phyloP scores from a whole-genome alignment of 108 stramenopile species.

The Pseudonitzschia pungens region DNA sequence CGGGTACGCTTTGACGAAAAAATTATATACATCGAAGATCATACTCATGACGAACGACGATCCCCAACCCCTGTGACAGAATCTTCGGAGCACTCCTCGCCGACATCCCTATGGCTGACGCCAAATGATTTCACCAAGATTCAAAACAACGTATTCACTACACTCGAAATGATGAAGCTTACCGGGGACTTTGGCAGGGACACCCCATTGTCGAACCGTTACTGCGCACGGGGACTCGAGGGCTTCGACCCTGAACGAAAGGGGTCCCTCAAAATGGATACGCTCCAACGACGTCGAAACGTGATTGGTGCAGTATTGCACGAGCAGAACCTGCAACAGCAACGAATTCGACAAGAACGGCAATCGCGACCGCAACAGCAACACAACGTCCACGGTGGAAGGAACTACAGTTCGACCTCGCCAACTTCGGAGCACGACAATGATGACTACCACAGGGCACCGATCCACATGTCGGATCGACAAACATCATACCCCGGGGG shows the following conservation, averaged over 20 bases:
- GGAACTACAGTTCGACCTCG: too few species aligned
- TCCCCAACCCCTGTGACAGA: background rate
- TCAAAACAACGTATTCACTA: background rate
- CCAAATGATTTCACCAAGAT: slow-evolving; percentile 3
- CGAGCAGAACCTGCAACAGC: background rate
- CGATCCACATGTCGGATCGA: too few species aligned
- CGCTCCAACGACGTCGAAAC: background rate
- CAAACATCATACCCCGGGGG: too few species aligned
- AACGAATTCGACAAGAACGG: background rate
- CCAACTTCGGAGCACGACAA: too few species aligned
- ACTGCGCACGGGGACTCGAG: background rate
- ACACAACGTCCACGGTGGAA: background rate
- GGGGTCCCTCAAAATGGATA: background rate
- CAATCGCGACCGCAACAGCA: background rate
- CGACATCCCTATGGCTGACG: background rate
- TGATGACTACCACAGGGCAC: background rate
- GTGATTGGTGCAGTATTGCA: background rate
- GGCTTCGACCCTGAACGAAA: background rate
- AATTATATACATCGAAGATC: background rate
- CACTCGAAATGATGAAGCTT: background rate
- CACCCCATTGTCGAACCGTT: background rate
- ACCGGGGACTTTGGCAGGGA: background rate
- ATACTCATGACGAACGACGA: background rate
- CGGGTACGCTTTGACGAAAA: background rate
- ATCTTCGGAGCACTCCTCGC: background rate